Percentiles rank a stretch among this genome's conserved stretches.
Conservation (phyloP, 2,329 filamentous ascomycete genomes). For the Alternaria rosae region DNA sequence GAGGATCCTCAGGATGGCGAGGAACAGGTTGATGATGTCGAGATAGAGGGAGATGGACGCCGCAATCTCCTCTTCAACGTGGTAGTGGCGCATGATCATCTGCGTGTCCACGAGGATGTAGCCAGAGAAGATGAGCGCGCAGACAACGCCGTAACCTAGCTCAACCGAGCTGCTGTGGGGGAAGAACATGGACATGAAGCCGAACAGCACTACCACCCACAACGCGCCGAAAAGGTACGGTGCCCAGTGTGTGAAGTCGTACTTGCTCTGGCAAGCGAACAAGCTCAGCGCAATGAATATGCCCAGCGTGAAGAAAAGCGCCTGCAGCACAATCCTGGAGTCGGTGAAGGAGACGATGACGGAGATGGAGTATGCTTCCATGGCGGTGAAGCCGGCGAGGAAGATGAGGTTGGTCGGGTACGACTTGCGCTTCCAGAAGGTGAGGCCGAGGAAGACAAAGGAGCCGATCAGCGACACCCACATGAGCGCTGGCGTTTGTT, state of each 20-base stretch:
- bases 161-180: conserved; percentile 82
- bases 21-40: conserved; percentile 96
- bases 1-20: conserved; percentile 92
- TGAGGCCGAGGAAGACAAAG: conserved; percentile 48
- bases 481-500: conserved; percentile 81
- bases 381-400: conserved; percentile 84
- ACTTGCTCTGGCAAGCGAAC: conserved; percentile 97
- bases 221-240: conserved; percentile 91
- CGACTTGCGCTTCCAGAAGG: conserved; percentile 60
- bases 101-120: conserved; percentile 98
- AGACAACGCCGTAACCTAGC: conserved; percentile 81
- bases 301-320: conserved; percentile 80
- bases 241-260: conserved; percentile 98
- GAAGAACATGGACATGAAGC: conserved; percentile 91
- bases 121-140: conserved; percentile 87
- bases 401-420: conserved; percentile 96
- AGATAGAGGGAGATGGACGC: conserved; percentile 94
- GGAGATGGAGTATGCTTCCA: conserved; percentile 93
- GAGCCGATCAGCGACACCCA: conserved; percentile 73
- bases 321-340: conserved; percentile 83
- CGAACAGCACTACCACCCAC: conserved; percentile 90
- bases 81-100: conserved; percentile 92
- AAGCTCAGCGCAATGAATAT: conserved; percentile 71
- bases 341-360: conserved; percentile 94
- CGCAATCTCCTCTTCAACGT: conserved; percentile 97